Base-by-base conservation (phyloP, 2,329 filamentous ascomycete species). In the Hypoxylon sp. region DNA sequence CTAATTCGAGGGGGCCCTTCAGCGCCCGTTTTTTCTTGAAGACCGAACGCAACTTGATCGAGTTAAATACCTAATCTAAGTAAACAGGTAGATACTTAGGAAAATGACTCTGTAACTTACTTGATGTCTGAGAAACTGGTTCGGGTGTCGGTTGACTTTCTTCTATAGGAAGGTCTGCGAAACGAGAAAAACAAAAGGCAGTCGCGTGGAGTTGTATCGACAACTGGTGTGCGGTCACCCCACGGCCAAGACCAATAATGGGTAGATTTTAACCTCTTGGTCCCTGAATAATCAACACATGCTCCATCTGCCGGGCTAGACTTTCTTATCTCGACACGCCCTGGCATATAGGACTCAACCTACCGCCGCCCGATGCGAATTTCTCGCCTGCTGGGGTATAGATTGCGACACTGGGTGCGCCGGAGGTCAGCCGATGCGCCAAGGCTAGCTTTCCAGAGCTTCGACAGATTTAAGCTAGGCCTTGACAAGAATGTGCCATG, bases 401-500 rank as follows among this genome's bases (percentile, higher is more conserved):
- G 45, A 64, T 70, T 72, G 51, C 61, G 59, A 68, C 54, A 68
- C 67, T 64, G 63, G 63, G 66, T 40, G 56, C 62, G 57, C 48
- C 58, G 48, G 53, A 61, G 69, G 68, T 69, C 70, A 68, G 62
- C 62, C 60, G 62, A 70, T 52, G 60, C 51, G 62, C 68, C 71
- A 71, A 74, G 72, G 68, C 68, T 68, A 66, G 62, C 70, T 64
- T 68, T 50, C 33, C 32, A 55, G 33, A 55, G 24, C 53, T 50
- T 46, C 60, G 52, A 45, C 38, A 58, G 32, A 46, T 30, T 46
- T 46, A 26, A 73, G 66, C 74, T 75, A 75, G 51, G 61, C 74
- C 72, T 52, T 70, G 73, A 75, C 65, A 68, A 75, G 74, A 75
- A 75, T 75, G 74, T 75, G 72, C 57, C 59, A 74, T 72, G 53